Evolutionary conservation across 2,329 filamentous ascomycete species (phyloP).

Genomic region (Davidsoniella eucalypti): DNA sequence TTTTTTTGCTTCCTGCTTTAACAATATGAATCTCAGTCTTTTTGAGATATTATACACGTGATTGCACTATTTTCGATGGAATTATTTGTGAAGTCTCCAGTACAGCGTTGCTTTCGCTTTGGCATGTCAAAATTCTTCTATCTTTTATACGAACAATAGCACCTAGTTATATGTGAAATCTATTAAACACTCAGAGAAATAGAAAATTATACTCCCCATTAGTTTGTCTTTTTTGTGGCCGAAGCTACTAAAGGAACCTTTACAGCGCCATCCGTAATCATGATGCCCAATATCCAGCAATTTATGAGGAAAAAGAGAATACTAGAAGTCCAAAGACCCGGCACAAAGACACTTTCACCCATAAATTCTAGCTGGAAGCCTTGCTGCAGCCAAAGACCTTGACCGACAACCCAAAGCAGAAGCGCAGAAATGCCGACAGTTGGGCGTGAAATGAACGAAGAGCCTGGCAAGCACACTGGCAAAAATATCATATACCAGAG

Average conservation of each 20-base stretch:
- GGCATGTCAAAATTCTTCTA: too few relatives aligned
- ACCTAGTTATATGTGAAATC: too few relatives aligned
- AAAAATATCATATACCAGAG: slow-evolving; percentile 94
- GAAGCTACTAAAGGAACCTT: neutral
- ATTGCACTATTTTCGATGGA: too few relatives aligned
- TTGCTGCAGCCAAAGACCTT: slow-evolving; percentile 62
- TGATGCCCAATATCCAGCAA: slow-evolving; percentile 68
- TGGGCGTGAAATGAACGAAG: slow-evolving; percentile 48
- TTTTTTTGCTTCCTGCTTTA: neutral
- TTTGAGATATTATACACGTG: too few relatives aligned
- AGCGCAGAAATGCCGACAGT: slow-evolving; percentile 48
- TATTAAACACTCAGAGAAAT: neutral
- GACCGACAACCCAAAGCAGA: slow-evolving; percentile 56
- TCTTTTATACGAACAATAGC: too few relatives aligned
- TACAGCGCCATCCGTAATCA: slow-evolving; percentile 47
- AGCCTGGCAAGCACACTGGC: slow-evolving; percentile 74
- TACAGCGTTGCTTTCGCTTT: too few relatives aligned
- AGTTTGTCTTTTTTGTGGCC: neutral
- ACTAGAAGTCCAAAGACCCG: slow-evolving; percentile 63
- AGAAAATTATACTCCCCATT: neutral
- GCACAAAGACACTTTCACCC: slow-evolving; percentile 67
- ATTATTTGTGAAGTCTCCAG: too few relatives aligned
- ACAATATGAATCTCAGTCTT: too few relatives aligned
- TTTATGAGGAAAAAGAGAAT: slow-evolving; percentile 73
- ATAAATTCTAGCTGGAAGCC: slow-evolving; percentile 65